Evolutionary conservation across 768 basidiomycete species (phyloP).

Genomic region (Lactarius quietus): DNA sequence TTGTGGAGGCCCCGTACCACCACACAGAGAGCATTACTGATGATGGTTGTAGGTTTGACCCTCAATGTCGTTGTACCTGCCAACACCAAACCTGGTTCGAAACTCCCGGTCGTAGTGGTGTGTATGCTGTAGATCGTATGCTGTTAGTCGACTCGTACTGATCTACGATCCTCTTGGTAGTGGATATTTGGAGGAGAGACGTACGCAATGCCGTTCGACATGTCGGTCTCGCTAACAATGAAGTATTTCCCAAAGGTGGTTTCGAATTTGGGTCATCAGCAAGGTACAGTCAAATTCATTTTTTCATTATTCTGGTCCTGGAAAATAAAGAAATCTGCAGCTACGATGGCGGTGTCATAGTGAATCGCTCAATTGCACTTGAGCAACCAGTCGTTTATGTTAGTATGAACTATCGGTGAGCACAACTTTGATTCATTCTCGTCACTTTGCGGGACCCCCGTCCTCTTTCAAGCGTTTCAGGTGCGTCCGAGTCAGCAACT

Average conservation of each 20-base stretch:
- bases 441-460: neutral
- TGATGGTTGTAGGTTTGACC: conserved; percentile 22
- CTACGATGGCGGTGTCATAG: conserved; percentile 19
- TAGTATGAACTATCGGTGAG: conserved; percentile 30
- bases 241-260: neutral
- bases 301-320: too few relatives aligned
- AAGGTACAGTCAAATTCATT: neutral
- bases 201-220: neutral
- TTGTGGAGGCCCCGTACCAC: neutral
- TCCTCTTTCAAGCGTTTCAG: conserved; percentile 7
- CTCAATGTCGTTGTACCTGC: conserved; percentile 28
- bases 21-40: neutral
- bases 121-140: neutral
- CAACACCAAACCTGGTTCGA: neutral
- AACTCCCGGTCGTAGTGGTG: conserved; percentile 30
- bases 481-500: neutral
- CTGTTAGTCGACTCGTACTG: neutral
- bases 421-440: neutral
- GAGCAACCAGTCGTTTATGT: conserved; percentile 29
- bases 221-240: neutral
- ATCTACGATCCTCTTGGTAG: neutral
- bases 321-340: neutral
- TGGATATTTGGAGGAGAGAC: conserved; percentile 29
- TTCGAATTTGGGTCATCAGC: neutral
- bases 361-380: conserved; percentile 27